These are phyloP conservation scores for Fusarium sp. DNA, from an alignment of 2,329 filamentous ascomycete species.

Conservation along the genomic window DNA sequence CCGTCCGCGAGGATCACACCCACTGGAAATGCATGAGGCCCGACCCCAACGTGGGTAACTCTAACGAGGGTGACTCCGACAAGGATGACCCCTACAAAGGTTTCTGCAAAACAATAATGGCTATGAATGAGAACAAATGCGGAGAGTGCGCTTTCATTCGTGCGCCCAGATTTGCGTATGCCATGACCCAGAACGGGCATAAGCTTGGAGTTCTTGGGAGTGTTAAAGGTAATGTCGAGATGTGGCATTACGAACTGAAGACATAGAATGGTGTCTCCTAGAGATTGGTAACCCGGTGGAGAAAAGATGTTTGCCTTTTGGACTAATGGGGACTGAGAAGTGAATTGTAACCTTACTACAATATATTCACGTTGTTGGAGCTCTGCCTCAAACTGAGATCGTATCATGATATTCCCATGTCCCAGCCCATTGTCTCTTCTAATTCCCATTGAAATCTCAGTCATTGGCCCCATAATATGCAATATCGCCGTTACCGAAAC, in stretches of 20 bases:
- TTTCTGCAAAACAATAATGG: background rate
- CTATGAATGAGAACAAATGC: background rate
- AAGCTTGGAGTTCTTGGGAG: background rate
- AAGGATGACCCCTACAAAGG: too few relatives aligned
- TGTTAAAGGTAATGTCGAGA: background rate
- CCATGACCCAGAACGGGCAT: accelerated
- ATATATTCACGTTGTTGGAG: accelerated
- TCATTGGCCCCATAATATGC: accelerated
- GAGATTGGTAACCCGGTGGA: accelerated
- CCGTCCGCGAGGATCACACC: background rate
- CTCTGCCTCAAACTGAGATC: background rate
- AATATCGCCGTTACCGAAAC: background rate
- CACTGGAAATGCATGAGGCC: background rate
- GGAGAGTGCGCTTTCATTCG: background rate
- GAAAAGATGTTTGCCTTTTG: accelerated
- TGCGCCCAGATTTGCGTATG: background rate
- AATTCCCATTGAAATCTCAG: accelerated
- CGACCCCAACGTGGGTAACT: accelerated
- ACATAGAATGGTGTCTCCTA: accelerated
- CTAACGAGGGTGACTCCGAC: too few relatives aligned
- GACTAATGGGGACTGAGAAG: accelerated
- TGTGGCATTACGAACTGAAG: background rate
- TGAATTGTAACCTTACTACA: background rate
- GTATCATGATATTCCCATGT: accelerated
- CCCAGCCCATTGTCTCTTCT: accelerated